phyloP scores from a whole-genome alignment of 2,329 filamentous ascomycete species.

The Nemania sp. region DNA sequence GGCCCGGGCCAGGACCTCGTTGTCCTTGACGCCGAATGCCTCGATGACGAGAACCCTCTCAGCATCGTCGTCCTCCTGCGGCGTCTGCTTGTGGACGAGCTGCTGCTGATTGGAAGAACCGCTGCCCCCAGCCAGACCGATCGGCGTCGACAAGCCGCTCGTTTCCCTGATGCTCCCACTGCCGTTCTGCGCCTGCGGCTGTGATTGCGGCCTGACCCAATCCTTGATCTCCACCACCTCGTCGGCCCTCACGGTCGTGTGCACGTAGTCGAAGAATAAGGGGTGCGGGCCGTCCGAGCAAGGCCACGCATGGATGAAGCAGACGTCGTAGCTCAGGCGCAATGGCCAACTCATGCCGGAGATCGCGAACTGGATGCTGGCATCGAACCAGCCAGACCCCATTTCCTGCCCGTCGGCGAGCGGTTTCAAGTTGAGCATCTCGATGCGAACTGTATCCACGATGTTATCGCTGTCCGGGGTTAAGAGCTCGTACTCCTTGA shows the following conservation, averaged over 20 bases:
- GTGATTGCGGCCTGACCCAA: conserved; percentile 58
- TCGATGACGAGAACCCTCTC: conserved; percentile 74
- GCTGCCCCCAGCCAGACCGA: conserved; percentile 31
- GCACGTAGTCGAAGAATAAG: conserved; percentile 73
- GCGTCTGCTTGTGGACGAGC: conserved; percentile 20
- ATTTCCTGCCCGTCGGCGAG: conserved; percentile 39
- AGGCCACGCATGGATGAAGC: conserved; percentile 68
- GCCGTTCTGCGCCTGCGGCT: conserved; percentile 13
- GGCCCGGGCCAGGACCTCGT: conserved; percentile 75
- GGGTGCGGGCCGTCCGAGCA: conserved; percentile 68
- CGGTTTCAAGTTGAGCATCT: conserved; percentile 65
- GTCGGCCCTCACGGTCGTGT: conserved; percentile 63
- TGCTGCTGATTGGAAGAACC: conserved; percentile 16
- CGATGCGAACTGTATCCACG: conserved; percentile 70
- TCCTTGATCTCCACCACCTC: conserved; percentile 67
- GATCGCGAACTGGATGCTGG: conserved; percentile 66
- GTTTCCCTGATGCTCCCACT: conserved; percentile 30
- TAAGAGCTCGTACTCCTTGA: conserved; percentile 69
- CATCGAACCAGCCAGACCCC: conserved; percentile 59
- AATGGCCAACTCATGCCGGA: conserved; percentile 67
- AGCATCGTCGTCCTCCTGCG: conserved; percentile 53
- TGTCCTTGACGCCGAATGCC: conserved; percentile 73
- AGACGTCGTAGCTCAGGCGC: conserved; percentile 65
- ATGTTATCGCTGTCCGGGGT: conserved; percentile 60
- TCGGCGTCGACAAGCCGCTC: conserved; percentile 32